A percentile compares a stretch with the other conserved stretches of the same genome.
Evolutionary conservation across 805 yeast genomes (phyloP).

Genomic region (Pichia ethanolica): DNA sequence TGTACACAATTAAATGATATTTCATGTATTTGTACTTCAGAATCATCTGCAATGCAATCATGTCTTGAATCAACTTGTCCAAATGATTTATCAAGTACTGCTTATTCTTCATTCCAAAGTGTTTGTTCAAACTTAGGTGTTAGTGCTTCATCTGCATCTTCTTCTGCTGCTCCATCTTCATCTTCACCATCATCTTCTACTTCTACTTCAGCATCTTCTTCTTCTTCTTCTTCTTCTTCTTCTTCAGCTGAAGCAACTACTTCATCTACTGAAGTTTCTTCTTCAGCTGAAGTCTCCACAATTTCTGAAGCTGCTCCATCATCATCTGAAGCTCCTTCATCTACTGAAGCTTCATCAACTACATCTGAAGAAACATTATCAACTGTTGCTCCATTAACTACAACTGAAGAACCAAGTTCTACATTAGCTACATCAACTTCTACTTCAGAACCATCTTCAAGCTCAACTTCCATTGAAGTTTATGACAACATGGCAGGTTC

Average conservation of each 20-base stretch:
- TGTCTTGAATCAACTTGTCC: conserved; percentile 73
- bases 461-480: conserved; percentile 16
- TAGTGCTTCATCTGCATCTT: conserved; percentile 17
- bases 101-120: conserved; percentile 48
- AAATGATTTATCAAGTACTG: conserved; percentile 47
- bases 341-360: conserved; percentile 8
- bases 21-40: conserved; percentile 58
- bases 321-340: conserved; percentile 16
- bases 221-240: conserved; percentile 8
- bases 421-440: conserved; percentile 12
- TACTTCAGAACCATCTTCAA: conserved; percentile 8
- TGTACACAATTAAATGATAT: conserved; percentile 60
- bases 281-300: conserved; percentile 25
- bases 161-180: conserved; percentile 24
- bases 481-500: conserved; percentile 21
- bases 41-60: conserved; percentile 42
- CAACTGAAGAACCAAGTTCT: conserved; percentile 24
- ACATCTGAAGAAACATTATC: conserved; percentile 12
- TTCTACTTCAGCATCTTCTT: conserved; percentile 5
- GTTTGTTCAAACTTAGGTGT: conserved; percentile 45
- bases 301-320: conserved; percentile 24
- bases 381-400: conserved; percentile 8
- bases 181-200: conserved; percentile 28
- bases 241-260: neutral
- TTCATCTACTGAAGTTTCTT: neutral